Percentiles rank a stretch among this genome's conserved stretches.
These are phyloP conservation scores for Prunus davidiana DNA, from an alignment of 306 rosid genomes.

Conservation along the genomic window DNA sequence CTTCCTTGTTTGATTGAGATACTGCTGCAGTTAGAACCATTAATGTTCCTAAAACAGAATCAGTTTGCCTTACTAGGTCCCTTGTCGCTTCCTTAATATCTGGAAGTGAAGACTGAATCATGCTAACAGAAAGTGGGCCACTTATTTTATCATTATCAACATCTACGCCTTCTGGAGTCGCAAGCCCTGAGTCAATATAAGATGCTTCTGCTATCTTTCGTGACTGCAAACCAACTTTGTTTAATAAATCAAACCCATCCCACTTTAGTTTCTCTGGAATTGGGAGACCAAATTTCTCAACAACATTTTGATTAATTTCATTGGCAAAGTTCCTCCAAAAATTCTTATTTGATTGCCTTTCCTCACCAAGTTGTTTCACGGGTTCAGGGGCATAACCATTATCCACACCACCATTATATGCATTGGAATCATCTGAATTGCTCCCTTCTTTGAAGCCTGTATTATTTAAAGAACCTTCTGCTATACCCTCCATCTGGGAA, in stretches of 20 bases:
- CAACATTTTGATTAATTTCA: slow-evolving; percentile 62
- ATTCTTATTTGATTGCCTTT: slow-evolving; percentile 49
- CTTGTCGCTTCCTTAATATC: slow-evolving; percentile 71
- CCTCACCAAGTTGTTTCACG: slow-evolving; percentile 31
- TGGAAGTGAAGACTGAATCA: slow-evolving; percentile 64
- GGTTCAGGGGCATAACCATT: slow-evolving; percentile 38
- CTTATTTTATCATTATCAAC: slow-evolving; percentile 35
- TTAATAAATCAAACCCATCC: slow-evolving; percentile 83
- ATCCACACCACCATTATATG: slow-evolving; percentile 28
- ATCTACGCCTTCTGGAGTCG: slow-evolving; percentile 52
- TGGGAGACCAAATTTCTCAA: slow-evolving; percentile 72
- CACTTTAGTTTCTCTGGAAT: slow-evolving; percentile 75
- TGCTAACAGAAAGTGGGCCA: slow-evolving; percentile 41
- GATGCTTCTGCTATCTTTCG: slow-evolving; percentile 63
- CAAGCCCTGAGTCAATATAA: slow-evolving; percentile 89
- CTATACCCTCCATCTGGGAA: slow-evolving; percentile 25
- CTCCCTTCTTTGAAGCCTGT: slow-evolving; percentile 23
- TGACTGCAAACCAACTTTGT: slow-evolving; percentile 74
- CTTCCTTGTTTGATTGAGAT: slow-evolving; percentile 64
- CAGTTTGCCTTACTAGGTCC: slow-evolving; percentile 80
- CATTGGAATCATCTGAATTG: slow-evolving; percentile 31
- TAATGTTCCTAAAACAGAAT: slow-evolving; percentile 82
- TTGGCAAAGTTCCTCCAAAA: slow-evolving; percentile 81
- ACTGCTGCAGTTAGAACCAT: slow-evolving; percentile 84
- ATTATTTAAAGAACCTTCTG: slow-evolving; percentile 31